A percentile compares a stretch with the other conserved stretches of the same genome.
phyloP scores from a whole-genome alignment of 495 filamentous ascomycete genomes.

The Oidiodendron maius region DNA sequence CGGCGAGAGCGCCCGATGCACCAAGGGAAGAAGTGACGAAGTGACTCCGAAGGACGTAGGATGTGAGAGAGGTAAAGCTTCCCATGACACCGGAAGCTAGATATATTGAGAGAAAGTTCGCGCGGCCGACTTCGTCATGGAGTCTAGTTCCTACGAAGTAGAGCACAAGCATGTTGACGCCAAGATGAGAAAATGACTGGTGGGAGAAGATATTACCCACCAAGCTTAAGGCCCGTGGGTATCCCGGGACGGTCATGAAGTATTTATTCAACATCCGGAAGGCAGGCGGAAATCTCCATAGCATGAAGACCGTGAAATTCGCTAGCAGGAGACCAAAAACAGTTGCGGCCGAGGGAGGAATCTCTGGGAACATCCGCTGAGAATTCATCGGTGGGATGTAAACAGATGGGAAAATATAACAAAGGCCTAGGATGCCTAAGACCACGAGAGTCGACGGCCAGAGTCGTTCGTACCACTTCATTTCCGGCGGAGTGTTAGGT shows the following conservation, averaged over 20 bases:
- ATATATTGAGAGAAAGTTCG: conserved; percentile 76
- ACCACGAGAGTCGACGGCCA: conserved; percentile 57
- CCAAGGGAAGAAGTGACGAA: conserved; percentile 56
- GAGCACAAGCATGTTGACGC: conserved; percentile 60
- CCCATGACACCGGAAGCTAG: conserved; percentile 60
- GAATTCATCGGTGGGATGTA: conserved; percentile 57
- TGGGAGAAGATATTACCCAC: conserved; percentile 78
- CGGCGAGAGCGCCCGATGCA: conserved; percentile 67
- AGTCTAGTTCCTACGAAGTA: conserved; percentile 47
- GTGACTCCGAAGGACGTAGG: conserved; percentile 45
- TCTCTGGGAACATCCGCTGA: conserved; percentile 62
- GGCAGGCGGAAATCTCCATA: conserved; percentile 63
- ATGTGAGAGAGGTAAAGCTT: conserved; percentile 55
- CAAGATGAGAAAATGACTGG: conserved; percentile 58
- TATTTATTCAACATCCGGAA: conserved; percentile 76
- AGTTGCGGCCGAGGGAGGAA: conserved; percentile 77
- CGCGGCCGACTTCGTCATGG: conserved; percentile 84
- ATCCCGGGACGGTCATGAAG: conserved; percentile 65
- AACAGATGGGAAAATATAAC: conserved; percentile 46
- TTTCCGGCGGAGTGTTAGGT: conserved; percentile 32
- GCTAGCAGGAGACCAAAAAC: conserved; percentile 55
- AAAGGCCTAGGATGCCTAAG: conserved; percentile 41
- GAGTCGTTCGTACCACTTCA: conserved; percentile 51
- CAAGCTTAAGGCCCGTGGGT: conserved; percentile 57
- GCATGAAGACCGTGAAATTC: conserved; percentile 55